Evolutionary conservation across 192 early-diverging fungal species (phyloP).

Genomic region (Nowakowskiella sp.): DNA sequence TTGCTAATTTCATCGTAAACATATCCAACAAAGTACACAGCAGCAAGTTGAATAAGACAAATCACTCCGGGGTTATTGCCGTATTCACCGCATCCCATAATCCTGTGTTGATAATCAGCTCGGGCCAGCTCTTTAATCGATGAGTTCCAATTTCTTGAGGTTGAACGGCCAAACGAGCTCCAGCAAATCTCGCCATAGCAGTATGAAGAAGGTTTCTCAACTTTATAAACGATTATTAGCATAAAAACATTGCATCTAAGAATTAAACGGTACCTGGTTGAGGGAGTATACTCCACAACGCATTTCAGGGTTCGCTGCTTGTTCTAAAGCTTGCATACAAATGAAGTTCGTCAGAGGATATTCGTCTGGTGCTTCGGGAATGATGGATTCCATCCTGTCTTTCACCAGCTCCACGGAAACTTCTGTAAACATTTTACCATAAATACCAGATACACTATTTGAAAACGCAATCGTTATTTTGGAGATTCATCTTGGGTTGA

Average conservation of each 20-base stretch:
- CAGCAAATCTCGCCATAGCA: neutral
- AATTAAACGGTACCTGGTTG: neutral
- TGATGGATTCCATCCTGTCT: neutral
- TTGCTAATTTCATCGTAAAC: too few relatives aligned
- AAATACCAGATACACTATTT: too few relatives aligned
- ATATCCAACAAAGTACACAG: neutral
- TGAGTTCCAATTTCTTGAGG: too few relatives aligned
- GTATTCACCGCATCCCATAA: neutral
- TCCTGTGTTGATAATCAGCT: conserved; percentile 14
- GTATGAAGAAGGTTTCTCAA: neutral
- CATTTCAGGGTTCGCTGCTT: neutral
- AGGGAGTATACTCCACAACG: neutral
- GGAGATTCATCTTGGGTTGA: neutral
- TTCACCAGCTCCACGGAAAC: neutral
- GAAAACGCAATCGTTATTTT: neutral
- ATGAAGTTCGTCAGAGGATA: neutral
- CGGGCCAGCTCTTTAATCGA: neutral
- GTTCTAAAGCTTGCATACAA: neutral
- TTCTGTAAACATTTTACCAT: too few relatives aligned
- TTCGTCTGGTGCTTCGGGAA: neutral
- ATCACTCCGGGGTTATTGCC: neutral
- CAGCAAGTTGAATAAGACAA: neutral
- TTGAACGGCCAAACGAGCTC: neutral
- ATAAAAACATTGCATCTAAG: neutral
- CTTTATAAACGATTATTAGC: neutral